A percentile compares a stretch with the other conserved stretches of the same genome.
Evolutionary conservation across 495 filamentous ascomycete genomes (phyloP).

Genomic region (Aspergillus funiculosus): DNA sequence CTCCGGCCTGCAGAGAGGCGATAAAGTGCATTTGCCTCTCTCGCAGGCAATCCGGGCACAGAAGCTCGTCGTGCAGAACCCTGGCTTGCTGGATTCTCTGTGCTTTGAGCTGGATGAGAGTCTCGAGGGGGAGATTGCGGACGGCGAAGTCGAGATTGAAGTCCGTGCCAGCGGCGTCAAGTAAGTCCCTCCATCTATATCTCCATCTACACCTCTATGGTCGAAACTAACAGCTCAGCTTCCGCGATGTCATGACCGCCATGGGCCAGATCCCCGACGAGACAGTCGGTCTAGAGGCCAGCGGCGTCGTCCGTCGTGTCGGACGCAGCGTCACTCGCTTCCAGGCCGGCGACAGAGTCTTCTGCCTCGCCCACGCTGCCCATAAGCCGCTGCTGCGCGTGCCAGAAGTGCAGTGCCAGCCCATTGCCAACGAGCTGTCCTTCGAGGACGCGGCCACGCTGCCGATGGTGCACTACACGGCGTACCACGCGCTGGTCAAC

Average conservation of each 20-base stretch:
- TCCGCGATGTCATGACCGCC: slow-evolving; percentile 37
- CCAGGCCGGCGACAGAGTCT: slow-evolving; percentile 40
- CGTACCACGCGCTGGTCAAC: slow-evolving; percentile 29
- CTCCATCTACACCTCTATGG: not conserved
- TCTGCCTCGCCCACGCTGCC: not conserved
- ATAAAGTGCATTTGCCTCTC: not conserved
- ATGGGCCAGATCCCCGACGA: slow-evolving; percentile 30
- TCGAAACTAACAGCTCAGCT: slow-evolving; percentile 24
- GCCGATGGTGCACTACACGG: slow-evolving; percentile 19
- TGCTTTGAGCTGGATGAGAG: not conserved
- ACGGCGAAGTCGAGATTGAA: not conserved
- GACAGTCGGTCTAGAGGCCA: slow-evolving; percentile 33
- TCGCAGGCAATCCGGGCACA: not conserved
- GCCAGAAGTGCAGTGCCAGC: not conserved
- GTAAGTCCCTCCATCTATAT: not conserved
- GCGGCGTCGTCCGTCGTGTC: slow-evolving; percentile 34
- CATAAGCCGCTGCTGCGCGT: not conserved
- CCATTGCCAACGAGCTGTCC: not conserved
- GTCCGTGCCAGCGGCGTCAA: not conserved
- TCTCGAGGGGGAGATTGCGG: not conserved
- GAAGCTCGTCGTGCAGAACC: not conserved
- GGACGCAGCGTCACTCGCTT: slow-evolving; percentile 14
- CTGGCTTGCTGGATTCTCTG: not conserved
- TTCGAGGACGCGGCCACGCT: slow-evolving; percentile 3
- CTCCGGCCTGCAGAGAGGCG: not conserved